phyloP scores from a whole-genome alignment of 352 stramenopile genomes.

The Phytophthora tentaculata region DNA sequence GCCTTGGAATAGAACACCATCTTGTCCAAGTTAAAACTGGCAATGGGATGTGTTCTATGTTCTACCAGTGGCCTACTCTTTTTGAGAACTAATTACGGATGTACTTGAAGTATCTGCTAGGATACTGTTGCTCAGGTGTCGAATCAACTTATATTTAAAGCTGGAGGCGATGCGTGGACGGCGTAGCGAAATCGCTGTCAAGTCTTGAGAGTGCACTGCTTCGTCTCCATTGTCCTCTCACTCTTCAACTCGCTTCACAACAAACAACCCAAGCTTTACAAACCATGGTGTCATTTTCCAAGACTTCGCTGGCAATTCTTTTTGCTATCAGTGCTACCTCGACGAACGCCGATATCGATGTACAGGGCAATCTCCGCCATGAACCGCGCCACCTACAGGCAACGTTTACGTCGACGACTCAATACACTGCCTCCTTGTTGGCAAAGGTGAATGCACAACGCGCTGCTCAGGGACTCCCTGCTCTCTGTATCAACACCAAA shows the following conservation, averaged over 20 bases:
- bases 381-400: conserved; percentile 14
- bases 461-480: conserved; percentile 29
- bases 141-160: conserved; percentile 9
- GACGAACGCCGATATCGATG: conserved; percentile 6
- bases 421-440: conserved; percentile 24
- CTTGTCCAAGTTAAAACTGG: conserved; percentile 11
- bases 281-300: conserved; percentile 19
- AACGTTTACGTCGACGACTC: conserved; percentile 10
- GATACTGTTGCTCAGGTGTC: conserved; percentile 14
- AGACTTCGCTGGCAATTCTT: conserved; percentile 16
- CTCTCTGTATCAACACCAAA: conserved; percentile 49
- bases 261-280: conserved; percentile 9
- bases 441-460: conserved; percentile 47
- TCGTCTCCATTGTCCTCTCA: conserved; percentile 2
- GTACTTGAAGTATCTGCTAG: background rate
- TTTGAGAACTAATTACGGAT: background rate
- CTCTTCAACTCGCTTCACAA: conserved; percentile 17
- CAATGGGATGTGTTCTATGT: background rate
- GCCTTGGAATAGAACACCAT: conserved; percentile 28
- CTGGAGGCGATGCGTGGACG: background rate
- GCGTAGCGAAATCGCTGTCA: background rate
- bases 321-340: conserved; percentile 3
- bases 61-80: no score
- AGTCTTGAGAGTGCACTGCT: background rate
- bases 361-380: conserved; percentile 18